These are phyloP conservation scores for Suillus luteus DNA, from an alignment of 768 basidiomycete species.

Conservation along the genomic window DNA sequence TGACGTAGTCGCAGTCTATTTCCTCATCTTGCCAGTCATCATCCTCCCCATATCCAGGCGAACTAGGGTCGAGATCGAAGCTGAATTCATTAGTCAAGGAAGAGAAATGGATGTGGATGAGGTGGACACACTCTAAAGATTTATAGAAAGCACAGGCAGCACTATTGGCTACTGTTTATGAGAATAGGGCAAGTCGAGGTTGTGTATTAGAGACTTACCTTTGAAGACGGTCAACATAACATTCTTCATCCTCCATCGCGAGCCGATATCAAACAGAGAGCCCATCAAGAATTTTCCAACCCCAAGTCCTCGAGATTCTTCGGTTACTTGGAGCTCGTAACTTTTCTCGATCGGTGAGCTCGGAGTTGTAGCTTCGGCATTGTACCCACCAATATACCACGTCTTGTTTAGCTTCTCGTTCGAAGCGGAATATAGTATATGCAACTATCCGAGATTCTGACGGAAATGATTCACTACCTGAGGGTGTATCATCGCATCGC, in stretches of 20 bases:
- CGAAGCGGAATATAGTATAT: conserved; percentile 72
- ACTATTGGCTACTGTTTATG: conserved; percentile 41
- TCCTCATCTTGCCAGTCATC: conserved; percentile 31
- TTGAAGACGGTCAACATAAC: conserved; percentile 76
- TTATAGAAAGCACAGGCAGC: conserved; percentile 54
- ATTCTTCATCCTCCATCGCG: conserved; percentile 61
- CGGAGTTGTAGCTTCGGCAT: background rate
- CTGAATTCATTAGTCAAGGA: conserved; percentile 34
- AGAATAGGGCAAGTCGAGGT: conserved; percentile 3
- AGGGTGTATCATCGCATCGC: conserved; percentile 9
- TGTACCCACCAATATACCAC: conserved; percentile 68
- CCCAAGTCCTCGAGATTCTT: conserved; percentile 48
- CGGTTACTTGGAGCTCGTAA: conserved; percentile 74
- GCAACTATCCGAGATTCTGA: conserved; percentile 34
- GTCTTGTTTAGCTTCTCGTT: conserved; percentile 58
- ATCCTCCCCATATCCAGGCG: conserved; percentile 44
- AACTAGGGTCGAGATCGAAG: conserved; percentile 53
- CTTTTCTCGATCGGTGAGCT: conserved; percentile 37
- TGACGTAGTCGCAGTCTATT: conserved; percentile 38
- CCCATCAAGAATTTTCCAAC: conserved; percentile 59
- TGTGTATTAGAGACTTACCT: conserved; percentile 42
- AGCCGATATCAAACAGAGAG: conserved; percentile 51
- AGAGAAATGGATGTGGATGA: background rate
- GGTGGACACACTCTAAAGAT: conserved; percentile 48
- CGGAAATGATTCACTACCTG: conserved; percentile 17